Base-by-base conservation (phyloP, 495 filamentous ascomycete genomes). In the Annulohypoxylon maeteangense region DNA sequence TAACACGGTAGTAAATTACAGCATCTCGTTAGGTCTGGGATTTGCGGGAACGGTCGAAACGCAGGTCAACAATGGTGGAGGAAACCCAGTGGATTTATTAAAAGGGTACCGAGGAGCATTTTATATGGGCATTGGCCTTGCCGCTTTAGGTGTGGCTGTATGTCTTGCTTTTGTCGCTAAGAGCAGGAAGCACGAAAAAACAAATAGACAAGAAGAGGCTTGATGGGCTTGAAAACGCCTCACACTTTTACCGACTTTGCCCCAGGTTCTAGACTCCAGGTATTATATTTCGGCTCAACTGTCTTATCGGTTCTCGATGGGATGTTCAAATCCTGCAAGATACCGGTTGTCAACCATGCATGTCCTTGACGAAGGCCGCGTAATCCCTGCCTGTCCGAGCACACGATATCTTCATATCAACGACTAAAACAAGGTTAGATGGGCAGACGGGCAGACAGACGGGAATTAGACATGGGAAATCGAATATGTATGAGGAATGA, bases 31-130 rank as follows among this genome's bases (percentile, higher is more conserved):
- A 0, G 82, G 81, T n/a, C 72, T 86, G 16, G 84, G 83, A 22
- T 78, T 86, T 34, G 84, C 83, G 8, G 82, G 81, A 6, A 84
- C 82, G 2, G 74, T 83, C 25, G 83, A 85, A 68, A 71, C 72
- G 12, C 63, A 81, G 11, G 67, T 82, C 3, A 78, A 79, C 50
- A 66, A 77, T 27, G 76, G 76, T 0, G 81, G 80, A 11, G 48
- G 8, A 1, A 75, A 36, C 14, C 68, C 62, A 42, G 72, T 25
- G 12, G 78, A 83, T 47, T 64, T 79, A 22, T 55, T 83, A 2
- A 61, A 69, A 31, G 81, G 81, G 12, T 83, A 81, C 36, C 74
- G 78, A 20, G 77, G 78, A 53, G 78, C 76, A 18, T 68, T 70
- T 27, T 82, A 79, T 42, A 66, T 81, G 50, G 76, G 65, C 0